Conservation (phyloP, 108 stramenopile genomes). For the Nannochloropsis oceanica region DNA sequence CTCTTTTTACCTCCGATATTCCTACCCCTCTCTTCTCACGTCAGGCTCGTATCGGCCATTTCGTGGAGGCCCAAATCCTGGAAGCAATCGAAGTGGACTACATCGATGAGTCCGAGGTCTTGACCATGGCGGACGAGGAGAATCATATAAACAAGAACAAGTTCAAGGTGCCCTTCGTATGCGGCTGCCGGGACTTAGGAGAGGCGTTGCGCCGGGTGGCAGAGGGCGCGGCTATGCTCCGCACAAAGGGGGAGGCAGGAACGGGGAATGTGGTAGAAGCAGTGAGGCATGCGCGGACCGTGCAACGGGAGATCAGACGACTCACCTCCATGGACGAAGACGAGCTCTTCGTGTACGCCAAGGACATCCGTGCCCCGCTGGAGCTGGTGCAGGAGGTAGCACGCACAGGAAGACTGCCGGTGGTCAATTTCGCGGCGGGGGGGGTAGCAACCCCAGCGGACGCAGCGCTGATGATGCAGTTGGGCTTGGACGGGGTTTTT, state of each 20-base stretch:
- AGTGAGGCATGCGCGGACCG: conserved; percentile 83
- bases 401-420: conserved; percentile 76
- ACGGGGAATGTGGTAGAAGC: conserved; percentile 98
- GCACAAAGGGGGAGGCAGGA: conserved; percentile 99
- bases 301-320: conserved; percentile 65
- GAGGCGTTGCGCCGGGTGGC: conserved; percentile 90
- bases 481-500: conserved; percentile 97
- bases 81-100: conserved; percentile 95
- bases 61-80: conserved; percentile 96
- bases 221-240: conserved; percentile 95
- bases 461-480: conserved; percentile 99
- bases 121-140: conserved; percentile 98
- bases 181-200: conserved; percentile 95
- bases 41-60: conserved; percentile 90
- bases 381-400: conserved; percentile 79
- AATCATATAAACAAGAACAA: conserved; percentile 96
- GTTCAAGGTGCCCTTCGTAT: conserved; percentile 96
- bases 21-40: neutral
- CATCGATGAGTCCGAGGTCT: conserved; percentile 95
- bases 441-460: conserved; percentile 98
- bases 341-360: conserved; percentile 92
- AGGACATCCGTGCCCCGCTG: conserved; percentile 79
- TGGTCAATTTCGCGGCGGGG: conserved; percentile 98
- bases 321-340: conserved; percentile 74
- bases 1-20: neutral